Evolutionary conservation across 2,329 filamentous ascomycete species (phyloP).

Genomic region (Elsinoe ampelina): DNA sequence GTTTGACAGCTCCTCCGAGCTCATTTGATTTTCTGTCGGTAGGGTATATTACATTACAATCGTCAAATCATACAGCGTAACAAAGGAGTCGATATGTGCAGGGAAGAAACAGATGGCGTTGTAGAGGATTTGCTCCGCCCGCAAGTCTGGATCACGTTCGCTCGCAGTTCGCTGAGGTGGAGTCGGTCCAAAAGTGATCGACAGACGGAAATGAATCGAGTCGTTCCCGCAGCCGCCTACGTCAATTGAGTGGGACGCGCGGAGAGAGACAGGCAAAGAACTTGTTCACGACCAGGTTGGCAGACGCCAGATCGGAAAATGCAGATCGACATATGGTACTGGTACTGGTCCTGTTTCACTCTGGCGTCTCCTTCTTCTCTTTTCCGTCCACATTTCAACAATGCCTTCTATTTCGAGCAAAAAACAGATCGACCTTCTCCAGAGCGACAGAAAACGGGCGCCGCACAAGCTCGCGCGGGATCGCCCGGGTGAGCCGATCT

Average conservation of each 20-base stretch:
- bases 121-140: not conserved
- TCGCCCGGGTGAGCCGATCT: not conserved
- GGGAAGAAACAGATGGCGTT: not conserved
- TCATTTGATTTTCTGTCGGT: not conserved
- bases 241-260: conserved; percentile 2
- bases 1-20: conserved; percentile 1
- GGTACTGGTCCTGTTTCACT: not conserved
- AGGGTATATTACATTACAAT: conserved; percentile 9
- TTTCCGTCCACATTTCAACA: not conserved
- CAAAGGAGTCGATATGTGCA: not conserved
- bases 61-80: not conserved
- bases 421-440: not conserved
- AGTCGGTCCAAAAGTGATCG: not conserved
- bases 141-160: not conserved
- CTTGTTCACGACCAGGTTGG: not conserved
- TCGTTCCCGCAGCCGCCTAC: conserved; percentile 1
- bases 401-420: not conserved
- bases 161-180: not conserved
- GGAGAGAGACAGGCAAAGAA: not conserved
- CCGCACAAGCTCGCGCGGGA: not conserved
- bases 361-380: not conserved
- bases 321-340: not conserved
- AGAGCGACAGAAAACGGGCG: conserved; percentile 5
- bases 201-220: conserved; percentile 5
- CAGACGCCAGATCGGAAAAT: not conserved